Percentiles rank a stretch among this genome's conserved stretches.
These are phyloP conservation scores for Xylaria sp. DNA, from an alignment of 2,329 filamentous ascomycete species.

Conservation along the genomic window DNA sequence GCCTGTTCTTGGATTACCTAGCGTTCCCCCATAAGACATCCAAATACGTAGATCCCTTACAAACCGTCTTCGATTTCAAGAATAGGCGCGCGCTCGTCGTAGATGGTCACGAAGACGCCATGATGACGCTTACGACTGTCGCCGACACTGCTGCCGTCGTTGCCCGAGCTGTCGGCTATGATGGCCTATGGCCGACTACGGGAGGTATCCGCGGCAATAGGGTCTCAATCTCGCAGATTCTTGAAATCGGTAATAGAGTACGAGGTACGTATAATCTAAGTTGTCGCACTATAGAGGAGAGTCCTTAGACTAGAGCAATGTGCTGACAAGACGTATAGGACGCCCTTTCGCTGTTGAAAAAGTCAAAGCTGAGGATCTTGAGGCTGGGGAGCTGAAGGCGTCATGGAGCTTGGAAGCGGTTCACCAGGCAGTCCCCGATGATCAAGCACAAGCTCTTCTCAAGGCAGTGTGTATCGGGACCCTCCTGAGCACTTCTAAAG, in stretches of 20 bases:
- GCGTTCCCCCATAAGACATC: constrained; percentile 60
- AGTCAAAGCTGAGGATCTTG: constrained; percentile 60
- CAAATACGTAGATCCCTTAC: constrained; percentile 56
- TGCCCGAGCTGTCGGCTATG: constrained; percentile 56
- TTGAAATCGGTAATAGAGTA: constrained; percentile 55
- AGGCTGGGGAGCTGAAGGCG: constrained; percentile 54
- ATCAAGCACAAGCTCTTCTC: constrained; percentile 50
- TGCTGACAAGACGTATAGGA: constrained; percentile 41
- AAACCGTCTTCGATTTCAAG: constrained; percentile 55
- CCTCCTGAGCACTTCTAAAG: constrained; percentile 54
- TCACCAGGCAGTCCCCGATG: constrained; percentile 50
- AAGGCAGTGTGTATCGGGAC: constrained; percentile 55
- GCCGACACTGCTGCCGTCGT: constrained; percentile 56
- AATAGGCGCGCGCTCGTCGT: constrained; percentile 56
- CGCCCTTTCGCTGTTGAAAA: constrained; percentile 55
- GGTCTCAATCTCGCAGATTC: constrained; percentile 51
- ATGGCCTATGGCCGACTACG: constrained; percentile 55
- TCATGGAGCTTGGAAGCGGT: constrained; percentile 54
- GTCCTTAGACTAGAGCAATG: not conserved
- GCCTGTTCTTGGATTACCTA: constrained; percentile 66
- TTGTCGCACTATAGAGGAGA: not conserved
- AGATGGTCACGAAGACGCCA: constrained; percentile 55
- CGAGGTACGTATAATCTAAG: constrained; percentile 50
- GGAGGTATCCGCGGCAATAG: constrained; percentile 56
- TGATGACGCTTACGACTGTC: constrained; percentile 58